Conservation (phyloP, 1,284 basidiomycete species). For the Malassezia japonica region DNA sequence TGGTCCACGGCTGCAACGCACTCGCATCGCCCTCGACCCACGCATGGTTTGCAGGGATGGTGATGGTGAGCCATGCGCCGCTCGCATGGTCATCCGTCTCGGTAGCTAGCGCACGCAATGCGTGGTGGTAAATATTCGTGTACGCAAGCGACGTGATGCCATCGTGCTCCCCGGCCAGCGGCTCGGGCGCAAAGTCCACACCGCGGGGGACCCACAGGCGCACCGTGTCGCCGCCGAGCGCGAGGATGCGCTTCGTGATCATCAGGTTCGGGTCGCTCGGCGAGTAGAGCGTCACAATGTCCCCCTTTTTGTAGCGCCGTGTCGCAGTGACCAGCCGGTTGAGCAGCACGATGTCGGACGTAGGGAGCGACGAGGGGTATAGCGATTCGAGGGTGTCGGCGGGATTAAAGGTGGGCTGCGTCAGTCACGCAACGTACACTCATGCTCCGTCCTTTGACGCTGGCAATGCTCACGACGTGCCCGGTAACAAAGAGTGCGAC, state of each 20-base stretch:
- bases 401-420: constrained; percentile 40
- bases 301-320: constrained; percentile 49
- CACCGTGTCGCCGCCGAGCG: constrained; percentile 53
- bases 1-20: constrained; percentile 18
- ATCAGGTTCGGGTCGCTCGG: constrained; percentile 51
- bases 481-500: constrained; percentile 52
- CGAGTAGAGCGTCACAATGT: constrained; percentile 53
- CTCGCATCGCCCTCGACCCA: constrained; percentile 56
- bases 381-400: constrained; percentile 1
- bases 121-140: constrained; percentile 11
- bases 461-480: constrained; percentile 51
- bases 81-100: constrained; percentile 3
- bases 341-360: constrained; percentile 54
- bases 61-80: constrained; percentile 24
- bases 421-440: constrained; percentile 5
- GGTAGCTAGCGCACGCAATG: constrained; percentile 2
- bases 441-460: constrained; percentile 50
- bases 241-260: constrained; percentile 54
- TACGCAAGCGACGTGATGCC: constrained; percentile 10
- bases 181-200: constrained; percentile 32
- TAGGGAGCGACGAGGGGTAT: constrained; percentile 48
- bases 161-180: background rate
- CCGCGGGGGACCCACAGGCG: constrained; percentile 34
- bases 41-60: constrained; percentile 43
- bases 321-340: constrained; percentile 49